Base-by-base conservation (phyloP, 306 rosid genomes). In the Quercus bicolor region DNA sequence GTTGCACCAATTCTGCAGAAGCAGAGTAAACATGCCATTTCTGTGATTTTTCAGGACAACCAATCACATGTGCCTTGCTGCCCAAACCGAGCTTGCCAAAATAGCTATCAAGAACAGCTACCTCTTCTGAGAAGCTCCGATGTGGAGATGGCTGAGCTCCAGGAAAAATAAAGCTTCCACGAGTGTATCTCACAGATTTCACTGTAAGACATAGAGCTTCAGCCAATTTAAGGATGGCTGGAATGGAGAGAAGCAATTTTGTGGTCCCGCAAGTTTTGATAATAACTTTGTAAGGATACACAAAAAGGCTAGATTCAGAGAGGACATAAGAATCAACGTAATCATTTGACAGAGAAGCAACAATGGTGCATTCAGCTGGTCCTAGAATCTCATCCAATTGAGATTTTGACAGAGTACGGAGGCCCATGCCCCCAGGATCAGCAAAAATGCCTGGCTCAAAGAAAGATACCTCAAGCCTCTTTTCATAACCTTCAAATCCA, bases 181-280 rank as follows among this genome's bases (percentile, higher is more conserved):
- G 93, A 73, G 97, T 86, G 85, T 91, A 92, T 77, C 85, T 87
- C 84, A 91, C 97, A 16, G 93, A 91, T 81, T 81, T 91, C 78
- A 93, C 96, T 21, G 91, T 72, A n/a, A 95, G 87, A 68, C 86
- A 82, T 10, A 91, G 92, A 0, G 77, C 48, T 48, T 76, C 82
- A n/a, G 99, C 94, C 48, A 92, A 28, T 87, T 87, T 87, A 20
- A 93, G 91, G 69, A 95, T 89, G 43, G 83, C 89, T 7, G 98
- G 98, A 81, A 95, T 89, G 1, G 98, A 90, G 54, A 86, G 83
- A 59, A 95, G 99, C 89, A 95, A 73, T 68, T 95, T 95, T 0
- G 99, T 95, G 5, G 99, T 93, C 56, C 99, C 99, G 2, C 99
- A 95, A 18, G 99, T 95, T 82, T 95, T 95, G 84, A 95, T 95